Evolutionary conservation across 169 alveolate species (phyloP).

Genomic region (Plasmodium fragile): DNA sequence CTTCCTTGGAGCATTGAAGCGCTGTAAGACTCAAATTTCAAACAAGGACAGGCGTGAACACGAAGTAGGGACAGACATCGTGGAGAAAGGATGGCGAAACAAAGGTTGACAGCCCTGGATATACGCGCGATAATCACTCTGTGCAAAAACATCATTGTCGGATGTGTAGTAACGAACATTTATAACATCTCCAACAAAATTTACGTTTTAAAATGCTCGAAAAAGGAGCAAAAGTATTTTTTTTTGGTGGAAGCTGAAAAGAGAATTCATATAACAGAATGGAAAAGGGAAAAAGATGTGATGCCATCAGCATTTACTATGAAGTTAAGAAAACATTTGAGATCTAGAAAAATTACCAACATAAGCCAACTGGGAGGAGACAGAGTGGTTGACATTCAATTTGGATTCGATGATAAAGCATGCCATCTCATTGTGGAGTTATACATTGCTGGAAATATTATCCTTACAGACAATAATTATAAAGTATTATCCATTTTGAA

Average conservation of each 20-base stretch:
- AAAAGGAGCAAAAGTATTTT: conserved; percentile 82
- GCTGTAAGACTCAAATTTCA: not conserved
- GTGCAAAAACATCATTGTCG: conserved; percentile 73
- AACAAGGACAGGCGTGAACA: not conserved
- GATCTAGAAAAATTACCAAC: conserved; percentile 81
- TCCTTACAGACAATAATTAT: conserved; percentile 92
- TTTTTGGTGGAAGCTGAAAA: conserved; percentile 83
- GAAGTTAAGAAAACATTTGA: conserved; percentile 84
- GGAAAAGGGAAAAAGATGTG: conserved; percentile 80
- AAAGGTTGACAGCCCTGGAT: conserved; percentile 85
- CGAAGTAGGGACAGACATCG: not conserved
- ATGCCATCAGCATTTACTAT: conserved; percentile 86
- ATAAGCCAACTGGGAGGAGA: conserved; percentile 91
- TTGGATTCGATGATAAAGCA: conserved; percentile 93
- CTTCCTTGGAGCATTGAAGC: not conserved
- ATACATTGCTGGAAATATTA: conserved; percentile 94
- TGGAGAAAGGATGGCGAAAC: conserved; percentile 78
- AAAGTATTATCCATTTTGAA: conserved; percentile 87
- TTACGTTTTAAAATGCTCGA: conserved; percentile 84
- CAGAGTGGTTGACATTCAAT: conserved; percentile 93
- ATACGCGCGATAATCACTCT: conserved; percentile 80
- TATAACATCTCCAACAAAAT: conserved; percentile 84
- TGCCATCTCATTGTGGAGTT: conserved; percentile 93
- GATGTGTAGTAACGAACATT: conserved; percentile 81
- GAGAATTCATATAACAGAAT: conserved; percentile 85